Evolutionary conservation across 1,284 basidiomycete species (phyloP).

Genomic region (Mycosarcoma mackinlayi): DNA sequence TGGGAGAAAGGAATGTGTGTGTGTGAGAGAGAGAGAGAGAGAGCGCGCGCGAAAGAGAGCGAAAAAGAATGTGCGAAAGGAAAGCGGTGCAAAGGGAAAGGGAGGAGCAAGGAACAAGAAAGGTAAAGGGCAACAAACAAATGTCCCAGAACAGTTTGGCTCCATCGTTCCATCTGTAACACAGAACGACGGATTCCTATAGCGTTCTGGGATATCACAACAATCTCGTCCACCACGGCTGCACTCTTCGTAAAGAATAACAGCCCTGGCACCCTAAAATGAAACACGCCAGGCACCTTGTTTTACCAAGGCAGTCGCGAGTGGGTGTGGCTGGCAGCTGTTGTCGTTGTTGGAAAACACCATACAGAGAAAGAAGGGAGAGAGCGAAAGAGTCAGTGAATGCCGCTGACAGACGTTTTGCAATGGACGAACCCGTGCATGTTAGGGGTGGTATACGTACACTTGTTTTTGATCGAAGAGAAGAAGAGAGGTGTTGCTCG

Average conservation of each 20-base stretch:
- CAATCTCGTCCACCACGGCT: constrained; percentile 56
- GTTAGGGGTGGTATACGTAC: constrained; percentile 44
- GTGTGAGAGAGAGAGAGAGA: background rate
- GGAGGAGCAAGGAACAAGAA: background rate
- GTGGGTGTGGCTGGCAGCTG: constrained; percentile 64
- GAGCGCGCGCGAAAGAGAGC: background rate
- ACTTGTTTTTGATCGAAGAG: constrained; percentile 64
- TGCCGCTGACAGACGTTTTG: background rate
- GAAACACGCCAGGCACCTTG: constrained; percentile 42
- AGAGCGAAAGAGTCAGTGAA: constrained; percentile 4
- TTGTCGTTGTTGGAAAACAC: constrained; percentile 4
- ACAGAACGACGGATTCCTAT: constrained; percentile 53
- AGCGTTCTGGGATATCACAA: constrained; percentile 55
- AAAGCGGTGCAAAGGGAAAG: background rate
- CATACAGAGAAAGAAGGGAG: background rate
- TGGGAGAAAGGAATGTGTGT: no score
- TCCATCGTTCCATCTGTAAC: constrained; percentile 33
- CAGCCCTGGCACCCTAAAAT: constrained; percentile 52
- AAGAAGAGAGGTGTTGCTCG: constrained; percentile 14
- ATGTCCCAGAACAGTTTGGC: constrained; percentile 58
- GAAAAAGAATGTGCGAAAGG: no score
- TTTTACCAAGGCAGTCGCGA: constrained; percentile 49
- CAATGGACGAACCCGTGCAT: background rate
- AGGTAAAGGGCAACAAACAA: constrained; percentile 9
- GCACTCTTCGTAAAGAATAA: constrained; percentile 1